Base-by-base conservation (phyloP, 257 asterid species). In the Lycium barbarum region DNA sequence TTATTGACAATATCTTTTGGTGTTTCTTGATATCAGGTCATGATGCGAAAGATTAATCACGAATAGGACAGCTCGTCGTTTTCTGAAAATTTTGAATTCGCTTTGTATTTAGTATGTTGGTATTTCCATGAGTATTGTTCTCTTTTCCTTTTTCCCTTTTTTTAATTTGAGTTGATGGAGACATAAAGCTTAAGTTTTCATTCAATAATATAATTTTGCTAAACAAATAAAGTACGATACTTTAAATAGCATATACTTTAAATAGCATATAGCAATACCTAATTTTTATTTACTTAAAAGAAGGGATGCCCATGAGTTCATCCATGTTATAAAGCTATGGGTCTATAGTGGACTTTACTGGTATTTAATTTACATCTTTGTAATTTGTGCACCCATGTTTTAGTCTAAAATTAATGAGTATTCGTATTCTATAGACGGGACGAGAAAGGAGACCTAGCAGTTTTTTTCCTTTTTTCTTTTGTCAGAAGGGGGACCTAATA, bases 321-420 rank as follows among this genome's bases (percentile, higher is more conserved):
- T 53, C 82, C 82, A 78, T 78, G 82, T 78, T 78, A 26, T 54
- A 53, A 51, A 78, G 65, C 53, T 78, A 78, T 78, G 82, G 82
- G 82, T 9, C 40, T 78, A 9, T 53, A 53, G 49, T 78, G 82
- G 82, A 53, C 65, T 53, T 53, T 33, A 33, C 49, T 53, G 33
- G 26, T 51, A 78, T 78, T 78, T 78, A 26, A 20, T 2, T 78
- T 72, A 43, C 58, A 33, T 78, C 15, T 26, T 51, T 76, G 26
- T 22, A 49, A 22, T 51, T 26, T 78, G 63, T 26, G 82, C 65
- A 1, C 63, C 65, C 65, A 53, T 8, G 9, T 15, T 53, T 38
- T 78, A 53, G 65, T 78, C 65, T 53, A 78, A 53, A 53, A 1
- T 14, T 53, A 78, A 78, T 51, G 49, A 33, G 14, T 74, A 53